Evolutionary conservation across 805 yeast genomes (phyloP).

Genomic region (Barnettozyma botsteinii): DNA sequence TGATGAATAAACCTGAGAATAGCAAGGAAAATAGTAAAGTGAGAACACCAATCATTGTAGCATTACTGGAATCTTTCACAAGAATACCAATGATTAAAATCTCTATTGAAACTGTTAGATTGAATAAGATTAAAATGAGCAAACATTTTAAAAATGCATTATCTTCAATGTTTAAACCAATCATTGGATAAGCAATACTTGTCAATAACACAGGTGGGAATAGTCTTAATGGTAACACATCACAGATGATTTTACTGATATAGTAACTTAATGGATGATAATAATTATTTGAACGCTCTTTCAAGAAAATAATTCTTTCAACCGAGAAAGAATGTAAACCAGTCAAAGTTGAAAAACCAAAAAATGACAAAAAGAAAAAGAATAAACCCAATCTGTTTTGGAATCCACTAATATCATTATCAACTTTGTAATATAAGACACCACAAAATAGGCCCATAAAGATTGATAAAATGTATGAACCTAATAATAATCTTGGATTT

Average conservation of each 20-base stretch:
- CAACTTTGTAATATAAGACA: constrained; percentile 70
- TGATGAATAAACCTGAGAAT: constrained; percentile 91
- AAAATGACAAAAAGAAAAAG: constrained; percentile 83
- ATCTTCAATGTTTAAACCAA: constrained; percentile 77
- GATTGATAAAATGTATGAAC: constrained; percentile 76
- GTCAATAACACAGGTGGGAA: constrained; percentile 86
- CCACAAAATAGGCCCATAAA: constrained; percentile 83
- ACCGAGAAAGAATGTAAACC: constrained; percentile 84
- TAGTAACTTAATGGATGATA: constrained; percentile 86
- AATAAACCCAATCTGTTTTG: constrained; percentile 93
- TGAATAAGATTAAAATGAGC: constrained; percentile 70
- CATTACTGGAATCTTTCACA: constrained; percentile 85
- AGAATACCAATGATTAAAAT: constrained; percentile 84
- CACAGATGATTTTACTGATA: constrained; percentile 79
- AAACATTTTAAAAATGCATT: constrained; percentile 68
- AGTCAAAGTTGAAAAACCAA: constrained; percentile 91
- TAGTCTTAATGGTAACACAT: constrained; percentile 84
- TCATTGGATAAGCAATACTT: constrained; percentile 81
- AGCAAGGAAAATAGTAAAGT: constrained; percentile 77
- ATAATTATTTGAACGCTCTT: constrained; percentile 93
- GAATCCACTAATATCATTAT: constrained; percentile 91
- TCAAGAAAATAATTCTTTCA: constrained; percentile 82
- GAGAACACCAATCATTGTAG: constrained; percentile 82
- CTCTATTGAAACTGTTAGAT: constrained; percentile 78
- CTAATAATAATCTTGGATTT: constrained; percentile 81